Percentiles rank a stretch among this genome's conserved stretches.
Conservation (phyloP, 257 asterid species). For the Jacaranda copaia region DNA sequence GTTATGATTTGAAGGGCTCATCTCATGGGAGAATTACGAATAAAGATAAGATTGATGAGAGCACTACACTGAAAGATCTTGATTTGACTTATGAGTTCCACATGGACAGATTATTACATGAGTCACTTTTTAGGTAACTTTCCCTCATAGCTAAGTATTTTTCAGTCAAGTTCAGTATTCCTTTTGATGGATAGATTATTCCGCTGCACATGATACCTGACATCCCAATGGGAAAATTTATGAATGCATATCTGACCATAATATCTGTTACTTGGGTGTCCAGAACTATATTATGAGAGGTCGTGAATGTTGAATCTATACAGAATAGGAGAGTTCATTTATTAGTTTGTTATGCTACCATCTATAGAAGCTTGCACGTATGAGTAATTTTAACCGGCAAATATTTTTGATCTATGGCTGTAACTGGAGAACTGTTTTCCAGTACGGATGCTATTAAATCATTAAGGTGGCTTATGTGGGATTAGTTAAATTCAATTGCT, state of each 20-base stretch:
- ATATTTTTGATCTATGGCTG: neutral
- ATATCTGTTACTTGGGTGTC: neutral
- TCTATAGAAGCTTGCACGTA: neutral
- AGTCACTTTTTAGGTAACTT: conserved; percentile 79
- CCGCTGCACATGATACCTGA: neutral
- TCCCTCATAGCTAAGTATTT: conserved; percentile 18
- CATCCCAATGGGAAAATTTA: neutral
- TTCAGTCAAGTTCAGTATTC: conserved; percentile 15
- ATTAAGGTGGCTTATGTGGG: too few relatives aligned
- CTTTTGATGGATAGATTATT: conserved; percentile 9
- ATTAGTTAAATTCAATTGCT: too few relatives aligned
- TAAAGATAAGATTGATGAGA: conserved; percentile 76
- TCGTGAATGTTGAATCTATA: neutral
- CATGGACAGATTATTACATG: conserved; percentile 85
- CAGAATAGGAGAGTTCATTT: neutral
- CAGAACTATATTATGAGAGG: neutral
- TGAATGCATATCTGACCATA: neutral
- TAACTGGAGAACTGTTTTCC: neutral
- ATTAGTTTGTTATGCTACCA: neutral
- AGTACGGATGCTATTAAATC: too few relatives aligned
- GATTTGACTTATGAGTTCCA: conserved; percentile 88
- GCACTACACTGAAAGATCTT: conserved; percentile 91
- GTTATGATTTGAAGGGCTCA: conserved; percentile 96
- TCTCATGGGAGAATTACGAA: conserved; percentile 86
- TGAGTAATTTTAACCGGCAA: neutral